These are phyloP conservation scores for Fonsecaea pedrosoi DNA, from an alignment of 2,329 filamentous ascomycete genomes.

Conservation along the genomic window DNA sequence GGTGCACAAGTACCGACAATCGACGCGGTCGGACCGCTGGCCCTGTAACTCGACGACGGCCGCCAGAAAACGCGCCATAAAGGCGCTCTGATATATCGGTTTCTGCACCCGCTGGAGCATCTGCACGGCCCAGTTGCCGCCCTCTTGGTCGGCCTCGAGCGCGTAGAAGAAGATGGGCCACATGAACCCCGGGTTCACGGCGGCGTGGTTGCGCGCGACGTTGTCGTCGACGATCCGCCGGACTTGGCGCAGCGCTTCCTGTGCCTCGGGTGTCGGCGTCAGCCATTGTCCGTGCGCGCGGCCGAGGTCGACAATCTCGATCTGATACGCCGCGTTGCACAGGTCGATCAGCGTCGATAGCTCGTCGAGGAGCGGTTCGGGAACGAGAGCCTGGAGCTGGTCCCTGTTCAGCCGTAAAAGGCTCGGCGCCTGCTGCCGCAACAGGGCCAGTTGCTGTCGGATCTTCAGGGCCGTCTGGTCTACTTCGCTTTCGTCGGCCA, in stretches of 20 bases:
- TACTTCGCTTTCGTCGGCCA: constrained; percentile 49
- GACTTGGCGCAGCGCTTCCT: constrained; percentile 21
- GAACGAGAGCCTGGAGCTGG: constrained; percentile 6
- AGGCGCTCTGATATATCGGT: constrained; percentile 17
- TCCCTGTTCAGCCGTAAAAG: constrained; percentile 14
- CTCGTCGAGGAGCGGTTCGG: background rate
- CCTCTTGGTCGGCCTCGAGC: constrained; percentile 16
- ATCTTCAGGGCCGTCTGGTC: constrained; percentile 48
- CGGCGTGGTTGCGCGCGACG: background rate
- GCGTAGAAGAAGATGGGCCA: constrained; percentile 29
- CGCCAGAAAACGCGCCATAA: constrained; percentile 18
- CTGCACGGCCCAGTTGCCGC: constrained; percentile 21
- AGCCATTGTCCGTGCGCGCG: constrained; percentile 16
- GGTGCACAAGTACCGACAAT: constrained; percentile 24
- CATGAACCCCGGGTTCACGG: constrained; percentile 20
- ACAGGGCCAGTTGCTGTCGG: constrained; percentile 46
- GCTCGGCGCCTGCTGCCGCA: constrained; percentile 46
- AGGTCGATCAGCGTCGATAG: constrained; percentile 16
- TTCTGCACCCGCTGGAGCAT: constrained; percentile 19
- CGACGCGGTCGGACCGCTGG: constrained; percentile 19
- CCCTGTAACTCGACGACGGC: constrained; percentile 19
- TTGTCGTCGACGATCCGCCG: constrained; percentile 20
- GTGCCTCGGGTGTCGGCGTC: constrained; percentile 15
- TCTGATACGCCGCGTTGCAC: constrained; percentile 21
- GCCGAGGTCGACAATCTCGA: constrained; percentile 22